Evolutionary conservation across 2,329 filamentous ascomycete species (phyloP), one percentile per base, ranked within the genome.

Genomic region (Ophiocordyceps camponoti-rufipedis): DNA sequence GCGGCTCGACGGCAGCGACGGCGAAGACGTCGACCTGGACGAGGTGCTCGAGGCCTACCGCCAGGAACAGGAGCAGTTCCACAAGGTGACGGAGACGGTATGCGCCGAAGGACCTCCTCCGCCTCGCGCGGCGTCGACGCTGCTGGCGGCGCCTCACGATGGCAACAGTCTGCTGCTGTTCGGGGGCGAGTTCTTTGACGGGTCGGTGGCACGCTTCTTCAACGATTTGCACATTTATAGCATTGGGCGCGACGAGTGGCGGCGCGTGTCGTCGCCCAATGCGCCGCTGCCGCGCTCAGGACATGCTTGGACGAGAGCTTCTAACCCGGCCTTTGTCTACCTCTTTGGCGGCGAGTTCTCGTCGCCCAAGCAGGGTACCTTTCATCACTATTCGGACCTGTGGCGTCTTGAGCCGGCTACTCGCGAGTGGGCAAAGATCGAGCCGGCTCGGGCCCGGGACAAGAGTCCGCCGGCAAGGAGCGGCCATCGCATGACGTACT

Each of bases 341-440:
- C 67, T 98, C 14, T 96, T 96, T 57, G 91, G 91, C 51, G 91
- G 89, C 49, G 91, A 98, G 64, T 98, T 98, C 62, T 93, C 85
- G 47, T 89, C 82, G 28, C 91, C 91, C 2, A 96, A 95, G 60
- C 91, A 96, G 63, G 91, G 91, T 4, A 96, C 89, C 0, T 98
- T 98, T 57, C 95, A 98, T 62, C 91, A 98, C 63, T 98, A 98
- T 67, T 94, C 94, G 56, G 91, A 96, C 65, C 96, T 98, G 61
- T 98, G 91, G 89, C 74, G 82, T 44, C 73, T 96, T 41, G 88
- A 96, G 57, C 83, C 89, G 0, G 74, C 72, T 9, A 80, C 76
- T 8, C 74, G 87, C 54, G 91, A 98, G 66, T 98, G 91, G 91
- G 84, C 78, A 47, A 82, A 88, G 49, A 70, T 98, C 32, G 91